Conservation (phyloP, 805 yeast genomes). For the Myxozyma mucilagina region DNA sequence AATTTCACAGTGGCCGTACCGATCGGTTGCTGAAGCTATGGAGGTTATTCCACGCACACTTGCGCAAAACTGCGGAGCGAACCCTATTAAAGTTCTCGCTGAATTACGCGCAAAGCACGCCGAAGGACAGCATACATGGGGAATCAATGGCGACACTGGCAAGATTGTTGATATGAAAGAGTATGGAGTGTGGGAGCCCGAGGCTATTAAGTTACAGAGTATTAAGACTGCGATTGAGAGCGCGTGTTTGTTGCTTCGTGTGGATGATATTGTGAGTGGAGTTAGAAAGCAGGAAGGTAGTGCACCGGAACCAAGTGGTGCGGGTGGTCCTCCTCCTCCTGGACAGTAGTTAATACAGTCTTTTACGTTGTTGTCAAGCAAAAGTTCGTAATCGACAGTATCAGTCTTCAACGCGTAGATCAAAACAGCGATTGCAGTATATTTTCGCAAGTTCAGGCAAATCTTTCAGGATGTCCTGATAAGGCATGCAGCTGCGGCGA, state of each 20-base stretch:
- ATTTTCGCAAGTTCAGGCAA: too few relatives aligned
- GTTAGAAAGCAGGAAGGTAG: slow-evolving; percentile 55
- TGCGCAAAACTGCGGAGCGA: slow-evolving; percentile 97
- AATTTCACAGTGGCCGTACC: slow-evolving; percentile 97
- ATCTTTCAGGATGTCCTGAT: background rate
- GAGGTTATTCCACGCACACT: slow-evolving; percentile 98
- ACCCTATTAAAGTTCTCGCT: slow-evolving; percentile 84
- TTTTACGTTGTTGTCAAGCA: background rate
- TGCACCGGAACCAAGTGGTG: slow-evolving; percentile 4
- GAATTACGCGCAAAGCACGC: slow-evolving; percentile 96
- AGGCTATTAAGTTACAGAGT: slow-evolving; percentile 94
- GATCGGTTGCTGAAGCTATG: slow-evolving; percentile 97
- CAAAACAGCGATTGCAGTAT: too few relatives aligned
- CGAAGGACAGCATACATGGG: slow-evolving; percentile 75
- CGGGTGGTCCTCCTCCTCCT: slow-evolving; percentile 11
- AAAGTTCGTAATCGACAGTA: background rate
- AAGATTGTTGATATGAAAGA: slow-evolving; percentile 92
- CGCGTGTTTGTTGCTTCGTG: slow-evolving; percentile 91
- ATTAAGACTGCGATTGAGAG: slow-evolving; percentile 97
- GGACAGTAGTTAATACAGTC: background rate
- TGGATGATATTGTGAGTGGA: slow-evolving; percentile 97
- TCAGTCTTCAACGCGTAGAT: background rate
- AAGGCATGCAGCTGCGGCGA: too few relatives aligned
- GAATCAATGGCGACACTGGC: slow-evolving; percentile 94
- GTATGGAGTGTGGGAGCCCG: slow-evolving; percentile 99